Evolutionary conservation across 2,329 filamentous ascomycete species (phyloP).

Genomic region (Calonectria pauciramosa): DNA sequence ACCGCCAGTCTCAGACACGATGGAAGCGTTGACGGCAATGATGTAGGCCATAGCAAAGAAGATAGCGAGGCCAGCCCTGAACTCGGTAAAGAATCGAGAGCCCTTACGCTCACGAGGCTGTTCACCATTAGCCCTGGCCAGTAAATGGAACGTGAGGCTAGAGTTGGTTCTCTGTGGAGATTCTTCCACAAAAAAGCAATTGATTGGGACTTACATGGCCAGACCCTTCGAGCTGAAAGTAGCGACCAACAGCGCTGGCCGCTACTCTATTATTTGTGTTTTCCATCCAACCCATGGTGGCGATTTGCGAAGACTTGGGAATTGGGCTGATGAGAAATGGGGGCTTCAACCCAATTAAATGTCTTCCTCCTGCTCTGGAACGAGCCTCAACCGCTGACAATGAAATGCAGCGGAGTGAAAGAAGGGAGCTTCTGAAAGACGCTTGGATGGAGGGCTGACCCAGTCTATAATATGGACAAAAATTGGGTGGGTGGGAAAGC

Average conservation of each 20-base stretch:
- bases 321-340: neutral
- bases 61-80: slow-evolving; percentile 85
- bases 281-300: slow-evolving; percentile 63
- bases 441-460: neutral
- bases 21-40: slow-evolving; percentile 66
- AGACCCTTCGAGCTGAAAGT: slow-evolving; percentile 85
- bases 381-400: neutral
- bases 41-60: slow-evolving; percentile 77
- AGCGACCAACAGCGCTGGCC: slow-evolving; percentile 74
- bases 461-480: slow-evolving; percentile 20
- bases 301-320: neutral
- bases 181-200: neutral
- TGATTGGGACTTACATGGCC: slow-evolving; percentile 76
- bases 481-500: neutral
- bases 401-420: slow-evolving; percentile 1
- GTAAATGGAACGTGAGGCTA: neutral
- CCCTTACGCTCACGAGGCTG: slow-evolving; percentile 80
- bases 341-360: neutral
- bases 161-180: neutral
- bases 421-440: neutral
- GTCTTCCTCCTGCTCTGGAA: neutral
- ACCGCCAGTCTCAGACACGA: slow-evolving; percentile 76
- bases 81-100: slow-evolving; percentile 84
- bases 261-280: slow-evolving; percentile 71
- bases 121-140: neutral